Percentiles rank a stretch among this genome's conserved stretches.
phyloP scores from a whole-genome alignment of 164 flowering plant genomes.

The Nelumbo lutea region DNA sequence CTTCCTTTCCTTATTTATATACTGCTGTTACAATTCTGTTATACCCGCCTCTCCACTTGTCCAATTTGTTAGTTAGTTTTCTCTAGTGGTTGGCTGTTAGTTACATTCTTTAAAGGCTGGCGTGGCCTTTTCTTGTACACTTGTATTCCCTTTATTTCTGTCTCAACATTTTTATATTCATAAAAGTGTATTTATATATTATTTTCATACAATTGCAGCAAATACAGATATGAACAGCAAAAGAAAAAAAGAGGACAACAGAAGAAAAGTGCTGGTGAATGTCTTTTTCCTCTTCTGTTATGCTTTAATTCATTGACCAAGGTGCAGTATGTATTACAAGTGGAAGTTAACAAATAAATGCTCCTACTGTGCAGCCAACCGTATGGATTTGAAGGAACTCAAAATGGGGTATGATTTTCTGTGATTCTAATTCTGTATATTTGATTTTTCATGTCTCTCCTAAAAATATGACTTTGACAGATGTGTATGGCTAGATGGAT shows the following conservation, averaged over 20 bases:
- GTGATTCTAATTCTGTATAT: too few relatives aligned
- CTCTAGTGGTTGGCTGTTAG: too few relatives aligned
- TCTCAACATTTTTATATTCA: too few relatives aligned
- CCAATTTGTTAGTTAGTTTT: too few relatives aligned
- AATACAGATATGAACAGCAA: conserved; percentile 76
- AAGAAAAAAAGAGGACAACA: conserved; percentile 86
- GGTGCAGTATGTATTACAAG: not conserved
- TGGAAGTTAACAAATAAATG: conserved; percentile 12
- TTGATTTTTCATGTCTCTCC: conserved; percentile 1
- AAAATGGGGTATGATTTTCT: conserved; percentile 76
- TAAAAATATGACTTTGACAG: too few relatives aligned
- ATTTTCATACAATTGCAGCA: conserved; percentile 43
- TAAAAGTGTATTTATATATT: conserved; percentile 3
- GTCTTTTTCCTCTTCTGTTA: conserved; percentile 12
- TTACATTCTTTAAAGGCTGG: too few relatives aligned
- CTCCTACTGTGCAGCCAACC: conserved; percentile 53
- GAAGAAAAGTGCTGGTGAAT: conserved; percentile 76
- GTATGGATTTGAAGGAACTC: conserved; percentile 90
- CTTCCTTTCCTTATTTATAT: too few relatives aligned
- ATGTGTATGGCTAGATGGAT: too few relatives aligned
- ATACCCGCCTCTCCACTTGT: too few relatives aligned
- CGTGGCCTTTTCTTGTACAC: not conserved
- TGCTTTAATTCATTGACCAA: conserved; percentile 12
- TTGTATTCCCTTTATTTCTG: not conserved
- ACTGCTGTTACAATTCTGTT: too few relatives aligned